Conservation (phyloP, 2,329 filamentous ascomycete genomes). For the Stachybotrys elegans region DNA sequence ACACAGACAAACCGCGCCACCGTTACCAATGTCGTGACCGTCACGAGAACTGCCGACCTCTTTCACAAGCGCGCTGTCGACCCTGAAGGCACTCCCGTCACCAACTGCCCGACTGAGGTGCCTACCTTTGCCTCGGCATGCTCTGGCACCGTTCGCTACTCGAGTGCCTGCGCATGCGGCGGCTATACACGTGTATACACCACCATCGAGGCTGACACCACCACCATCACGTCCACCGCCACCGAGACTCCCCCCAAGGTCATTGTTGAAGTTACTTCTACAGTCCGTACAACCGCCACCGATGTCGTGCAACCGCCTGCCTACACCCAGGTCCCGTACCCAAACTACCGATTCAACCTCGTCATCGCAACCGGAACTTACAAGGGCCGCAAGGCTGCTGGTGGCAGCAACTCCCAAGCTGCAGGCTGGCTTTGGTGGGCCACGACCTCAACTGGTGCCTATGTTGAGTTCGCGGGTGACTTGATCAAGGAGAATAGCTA, state of each 20-base stretch:
- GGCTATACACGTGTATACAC: not conserved
- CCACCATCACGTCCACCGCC: not conserved
- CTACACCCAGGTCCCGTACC: not conserved
- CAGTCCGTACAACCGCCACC: not conserved
- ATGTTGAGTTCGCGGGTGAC: not conserved
- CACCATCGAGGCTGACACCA: not conserved
- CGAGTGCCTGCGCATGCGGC: slow-evolving; percentile 1
- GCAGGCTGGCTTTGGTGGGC: not conserved
- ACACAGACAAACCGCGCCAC: not conserved
- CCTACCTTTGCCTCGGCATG: not conserved
- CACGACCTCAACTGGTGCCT: not conserved
- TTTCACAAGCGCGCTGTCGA: not conserved
- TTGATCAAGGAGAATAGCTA: not conserved
- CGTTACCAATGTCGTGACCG: not conserved
- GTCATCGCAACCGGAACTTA: not conserved
- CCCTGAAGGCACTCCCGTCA: not conserved
- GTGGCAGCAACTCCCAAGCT: not conserved
- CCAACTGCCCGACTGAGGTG: not conserved
- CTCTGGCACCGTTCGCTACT: not conserved
- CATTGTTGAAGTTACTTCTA: not conserved
- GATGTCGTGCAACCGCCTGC: not conserved
- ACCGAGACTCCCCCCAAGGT: not conserved
- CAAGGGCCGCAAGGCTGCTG: not conserved
- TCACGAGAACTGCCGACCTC: not conserved
- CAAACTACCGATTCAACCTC: not conserved